These are phyloP conservation scores for Phytophthora multivora DNA, from an alignment of 352 stramenopile species.

Conservation along the genomic window DNA sequence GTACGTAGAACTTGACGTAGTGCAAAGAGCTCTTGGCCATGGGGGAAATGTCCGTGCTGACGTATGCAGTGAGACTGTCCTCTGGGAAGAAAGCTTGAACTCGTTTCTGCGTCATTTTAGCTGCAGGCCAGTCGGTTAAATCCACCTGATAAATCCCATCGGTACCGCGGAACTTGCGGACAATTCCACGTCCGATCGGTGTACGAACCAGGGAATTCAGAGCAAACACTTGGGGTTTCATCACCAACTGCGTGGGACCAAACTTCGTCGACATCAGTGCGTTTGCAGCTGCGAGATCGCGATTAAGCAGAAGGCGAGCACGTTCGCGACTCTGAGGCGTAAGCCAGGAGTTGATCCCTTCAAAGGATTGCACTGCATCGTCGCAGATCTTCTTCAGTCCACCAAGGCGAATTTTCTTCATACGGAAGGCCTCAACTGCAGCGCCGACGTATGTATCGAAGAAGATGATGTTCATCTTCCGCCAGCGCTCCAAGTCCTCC, in stretches of 20 bases:
- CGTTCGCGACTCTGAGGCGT: slow-evolving; percentile 59
- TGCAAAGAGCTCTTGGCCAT: slow-evolving; percentile 50
- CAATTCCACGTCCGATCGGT: slow-evolving; percentile 65
- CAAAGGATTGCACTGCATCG: slow-evolving; percentile 54
- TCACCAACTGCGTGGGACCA: slow-evolving; percentile 36
- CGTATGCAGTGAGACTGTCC: slow-evolving; percentile 51
- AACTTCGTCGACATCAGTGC: slow-evolving; percentile 49
- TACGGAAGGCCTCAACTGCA: slow-evolving; percentile 71
- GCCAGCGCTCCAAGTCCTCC: slow-evolving; percentile 75
- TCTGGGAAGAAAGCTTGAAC: slow-evolving; percentile 59
- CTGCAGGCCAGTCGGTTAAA: slow-evolving; percentile 59
- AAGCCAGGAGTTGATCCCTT: slow-evolving; percentile 58
- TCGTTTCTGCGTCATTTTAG: slow-evolving; percentile 41
- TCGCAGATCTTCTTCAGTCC: slow-evolving; percentile 73
- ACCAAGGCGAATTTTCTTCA: slow-evolving; percentile 67
- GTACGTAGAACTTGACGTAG: slow-evolving; percentile 59
- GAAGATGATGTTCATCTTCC: slow-evolving; percentile 91
- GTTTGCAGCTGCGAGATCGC: slow-evolving; percentile 66
- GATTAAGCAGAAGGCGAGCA: slow-evolving; percentile 64
- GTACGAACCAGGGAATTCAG: slow-evolving; percentile 65
- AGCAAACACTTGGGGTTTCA: slow-evolving; percentile 65
- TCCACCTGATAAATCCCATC: slow-evolving; percentile 86
- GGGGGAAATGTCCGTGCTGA: slow-evolving; percentile 49
- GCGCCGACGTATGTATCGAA: slow-evolving; percentile 91
- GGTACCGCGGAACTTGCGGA: slow-evolving; percentile 70